phyloP scores from a whole-genome alignment of 1,284 basidiomycete species.

The Hortiboletus rubellus region DNA sequence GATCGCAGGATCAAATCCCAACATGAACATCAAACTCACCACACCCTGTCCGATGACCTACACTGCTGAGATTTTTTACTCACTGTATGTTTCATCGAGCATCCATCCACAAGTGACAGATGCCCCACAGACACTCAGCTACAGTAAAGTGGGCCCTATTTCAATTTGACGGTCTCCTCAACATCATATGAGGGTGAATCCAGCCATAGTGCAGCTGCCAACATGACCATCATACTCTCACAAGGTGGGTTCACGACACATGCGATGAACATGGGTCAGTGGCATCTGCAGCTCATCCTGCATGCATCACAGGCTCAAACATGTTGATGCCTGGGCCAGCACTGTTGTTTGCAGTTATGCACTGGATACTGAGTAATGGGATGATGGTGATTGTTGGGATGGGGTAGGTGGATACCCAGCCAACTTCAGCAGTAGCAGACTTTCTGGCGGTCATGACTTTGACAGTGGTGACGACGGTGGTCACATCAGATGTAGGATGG shows the following conservation, averaged over 20 bases:
- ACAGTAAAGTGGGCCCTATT: constrained; percentile 53
- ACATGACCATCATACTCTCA: constrained; percentile 67
- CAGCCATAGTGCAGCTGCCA: constrained; percentile 49
- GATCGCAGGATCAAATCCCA: too few relatives aligned
- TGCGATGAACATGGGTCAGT: constrained; percentile 66
- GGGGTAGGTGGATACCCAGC: constrained; percentile 63
- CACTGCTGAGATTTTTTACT: too few relatives aligned
- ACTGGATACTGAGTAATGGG: constrained; percentile 61
- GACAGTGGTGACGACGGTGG: too few relatives aligned
- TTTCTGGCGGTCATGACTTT: constrained; percentile 11
- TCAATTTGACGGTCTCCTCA: constrained; percentile 57
- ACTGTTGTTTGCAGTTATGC: too few relatives aligned
- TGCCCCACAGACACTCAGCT: too few relatives aligned
- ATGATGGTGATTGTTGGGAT: constrained; percentile 65
- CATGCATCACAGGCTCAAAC: constrained; percentile 68
- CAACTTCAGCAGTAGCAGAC: constrained; percentile 36
- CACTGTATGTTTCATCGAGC: too few relatives aligned
- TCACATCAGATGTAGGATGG: too few relatives aligned
- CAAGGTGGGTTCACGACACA: constrained; percentile 78
- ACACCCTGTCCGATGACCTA: too few relatives aligned
- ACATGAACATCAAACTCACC: too few relatives aligned
- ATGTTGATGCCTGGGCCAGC: constrained; percentile 71
- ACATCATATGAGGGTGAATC: constrained; percentile 44
- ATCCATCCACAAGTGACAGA: too few relatives aligned
- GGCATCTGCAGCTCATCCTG: constrained; percentile 49